Percentiles rank a stretch among this genome's conserved stretches.
Evolutionary conservation across 257 asterid species (phyloP).

Genomic region (Nicotiana paniculata): DNA sequence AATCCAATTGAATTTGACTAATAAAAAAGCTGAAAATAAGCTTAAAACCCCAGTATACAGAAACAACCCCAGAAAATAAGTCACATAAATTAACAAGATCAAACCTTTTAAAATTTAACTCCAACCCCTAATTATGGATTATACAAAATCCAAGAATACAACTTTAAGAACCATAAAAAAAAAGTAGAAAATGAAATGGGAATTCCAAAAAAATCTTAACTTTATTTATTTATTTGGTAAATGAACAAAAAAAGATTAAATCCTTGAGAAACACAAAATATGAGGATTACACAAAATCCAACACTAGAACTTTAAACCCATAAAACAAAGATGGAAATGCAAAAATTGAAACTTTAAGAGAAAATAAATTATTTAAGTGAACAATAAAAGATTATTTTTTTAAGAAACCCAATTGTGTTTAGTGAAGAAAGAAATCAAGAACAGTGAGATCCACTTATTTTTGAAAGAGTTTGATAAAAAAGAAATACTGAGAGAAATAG

Average conservation of each 20-base stretch:
- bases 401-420: constrained; percentile 24
- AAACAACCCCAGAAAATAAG: background rate
- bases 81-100: background rate
- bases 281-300: no score
- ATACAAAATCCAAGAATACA: background rate
- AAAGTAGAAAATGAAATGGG: background rate
- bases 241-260: background rate
- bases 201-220: background rate
- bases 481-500: constrained; percentile 17
- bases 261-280: no score
- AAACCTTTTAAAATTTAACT: background rate
- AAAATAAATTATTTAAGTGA: background rate
- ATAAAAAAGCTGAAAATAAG: background rate
- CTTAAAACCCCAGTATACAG: background rate
- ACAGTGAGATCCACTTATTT: constrained; percentile 8
- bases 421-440: background rate
- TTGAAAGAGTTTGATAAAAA: constrained; percentile 9
- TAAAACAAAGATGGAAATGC: background rate
- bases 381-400: background rate
- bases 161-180: background rate
- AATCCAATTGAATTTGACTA: background rate
- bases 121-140: background rate
- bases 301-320: no score
- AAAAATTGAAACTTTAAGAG: background rate
- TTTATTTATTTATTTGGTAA: background rate